Base-by-base conservation (phyloP, 1,284 basidiomycete genomes). In the Violaceomyces palustris region DNA sequence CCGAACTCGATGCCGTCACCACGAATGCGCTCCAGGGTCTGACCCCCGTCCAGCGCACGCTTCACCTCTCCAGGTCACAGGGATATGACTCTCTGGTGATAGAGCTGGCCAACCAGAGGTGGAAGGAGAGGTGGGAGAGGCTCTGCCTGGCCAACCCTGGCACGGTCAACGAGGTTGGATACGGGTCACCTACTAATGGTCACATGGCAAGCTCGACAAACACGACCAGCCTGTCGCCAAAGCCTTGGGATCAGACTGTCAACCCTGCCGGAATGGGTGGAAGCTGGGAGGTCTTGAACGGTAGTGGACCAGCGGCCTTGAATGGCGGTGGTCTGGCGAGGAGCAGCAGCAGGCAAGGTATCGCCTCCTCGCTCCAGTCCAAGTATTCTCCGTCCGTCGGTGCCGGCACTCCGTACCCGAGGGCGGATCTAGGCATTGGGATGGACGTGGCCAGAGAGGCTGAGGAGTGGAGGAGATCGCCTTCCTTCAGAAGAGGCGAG, bases 121-220 rank as follows among this genome's bases (percentile, higher is more conserved):
- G 93, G 93, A 83, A 82, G 65, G 79, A 82, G 53, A 78, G 93
- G 48, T 98, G 94, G 93, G 81, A 82, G 60, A 78, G 83, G 29
- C 85, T 97, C 79, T 98, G 93, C 74, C 77, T 92, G 17, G 69
- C 75, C 9, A 72, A 75, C 2, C 61, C 74, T 11, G 24, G 31
- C 7, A 51, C n/a, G n/a, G n/a, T n/a, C n/a, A n/a, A n/a, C n/a
- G n/a, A n/a, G n/a, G n/a, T n/a, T n/a, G n/a, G n/a, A n/a, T n/a
- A n/a, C n/a, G n/a, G n/a, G n/a, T n/a, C n/a, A n/a, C n/a, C n/a
- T n/a, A n/a, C n/a, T n/a, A n/a, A n/a, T n/a, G n/a, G n/a, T n/a
- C n/a, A 3, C 49, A 50, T 15, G 47, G n/a, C n/a, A n/a, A n/a
- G n/a, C n/a, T n/a, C n/a, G n/a, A n/a, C n/a, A n/a, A n/a, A n/a